Base-by-base conservation (phyloP, 495 filamentous ascomycete genomes). In the Hypoxylon rickii region DNA sequence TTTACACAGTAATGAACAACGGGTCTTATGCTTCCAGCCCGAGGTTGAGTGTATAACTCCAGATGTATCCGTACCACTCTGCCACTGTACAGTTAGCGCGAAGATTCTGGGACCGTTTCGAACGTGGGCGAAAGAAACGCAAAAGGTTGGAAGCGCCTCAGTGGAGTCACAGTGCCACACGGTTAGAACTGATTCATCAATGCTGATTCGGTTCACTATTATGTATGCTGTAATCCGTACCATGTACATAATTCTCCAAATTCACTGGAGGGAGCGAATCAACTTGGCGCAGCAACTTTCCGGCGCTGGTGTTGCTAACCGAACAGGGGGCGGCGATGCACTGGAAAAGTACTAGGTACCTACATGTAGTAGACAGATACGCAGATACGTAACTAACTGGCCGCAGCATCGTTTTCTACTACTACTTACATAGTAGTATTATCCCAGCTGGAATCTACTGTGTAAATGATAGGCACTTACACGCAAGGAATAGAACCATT, bases 311-410 rank as follows among this genome's bases (percentile, higher is more conserved):
- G 31, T 16, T 44, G 37, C 41, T 51, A 38, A 17, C 33, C 24
- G 4, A 18, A 42, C 51, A 57, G 58, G 58, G 58, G 51, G 58
- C 51, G 58, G 57, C 57, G 55, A 60, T 54, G 50, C 38, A 19
- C 8, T 15, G 21, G 32, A n/a, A 13, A 29, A n/a, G 3, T 21
- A 6, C 22, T 12, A 4, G 10, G 24, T 29, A 29, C 10, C 24
- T 29, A 38, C 10, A 39, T 7, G n/a, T n/a, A n/a, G n/a, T n/a
- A n/a, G n/a, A n/a, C n/a, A n/a, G n/a, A n/a, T n/a, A n/a, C n/a
- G n/a, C 24, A 24, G n/a, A 29, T 41, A 37, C 29, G 47, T 47
- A 47, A 24, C 32, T 36, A 41, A 38, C 39, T 29, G 31, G 21
- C 48, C 43, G 45, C 49, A 47, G 50, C 48, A 38, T 16, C 18